Evolutionary conservation across 2,329 filamentous ascomycete species (phyloP).

Genomic region (Phialophora macrospora): DNA sequence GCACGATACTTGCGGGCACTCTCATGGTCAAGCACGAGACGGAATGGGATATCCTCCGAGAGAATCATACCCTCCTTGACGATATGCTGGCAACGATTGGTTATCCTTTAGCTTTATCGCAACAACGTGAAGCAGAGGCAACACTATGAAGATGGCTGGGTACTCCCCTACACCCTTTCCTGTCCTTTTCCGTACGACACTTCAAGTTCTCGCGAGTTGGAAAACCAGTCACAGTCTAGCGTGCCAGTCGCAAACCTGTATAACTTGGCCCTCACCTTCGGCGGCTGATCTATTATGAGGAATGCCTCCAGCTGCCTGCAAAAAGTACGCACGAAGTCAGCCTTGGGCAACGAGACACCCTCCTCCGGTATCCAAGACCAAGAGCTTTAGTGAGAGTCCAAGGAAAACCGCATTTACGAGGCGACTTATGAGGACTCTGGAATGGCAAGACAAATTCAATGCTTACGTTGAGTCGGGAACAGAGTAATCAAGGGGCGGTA

Average conservation of each 20-base stretch:
- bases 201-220: not conserved
- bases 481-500: not conserved
- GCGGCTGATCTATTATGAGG: not conserved
- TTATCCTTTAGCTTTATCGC: conserved; percentile 41
- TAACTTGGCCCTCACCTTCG: not conserved
- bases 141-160: not conserved
- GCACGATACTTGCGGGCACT: conserved; percentile 62
- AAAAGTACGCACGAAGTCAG: not conserved
- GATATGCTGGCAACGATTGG: conserved; percentile 52
- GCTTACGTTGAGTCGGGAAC: not conserved
- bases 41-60: conserved; percentile 58
- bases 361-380: not conserved
- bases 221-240: not conserved
- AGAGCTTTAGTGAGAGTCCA: not conserved
- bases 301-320: not conserved
- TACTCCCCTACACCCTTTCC: not conserved
- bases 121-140: not conserved
- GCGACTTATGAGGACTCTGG: conserved; percentile 3
- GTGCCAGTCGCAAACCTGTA: not conserved
- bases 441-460: not conserved
- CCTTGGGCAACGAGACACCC: not conserved
- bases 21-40: conserved; percentile 63
- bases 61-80: conserved; percentile 49
- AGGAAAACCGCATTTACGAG: conserved; percentile 5
- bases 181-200: not conserved